phyloP scores from a whole-genome alignment of 345 rosid genomes.

The Citrus cavaleriei region DNA sequence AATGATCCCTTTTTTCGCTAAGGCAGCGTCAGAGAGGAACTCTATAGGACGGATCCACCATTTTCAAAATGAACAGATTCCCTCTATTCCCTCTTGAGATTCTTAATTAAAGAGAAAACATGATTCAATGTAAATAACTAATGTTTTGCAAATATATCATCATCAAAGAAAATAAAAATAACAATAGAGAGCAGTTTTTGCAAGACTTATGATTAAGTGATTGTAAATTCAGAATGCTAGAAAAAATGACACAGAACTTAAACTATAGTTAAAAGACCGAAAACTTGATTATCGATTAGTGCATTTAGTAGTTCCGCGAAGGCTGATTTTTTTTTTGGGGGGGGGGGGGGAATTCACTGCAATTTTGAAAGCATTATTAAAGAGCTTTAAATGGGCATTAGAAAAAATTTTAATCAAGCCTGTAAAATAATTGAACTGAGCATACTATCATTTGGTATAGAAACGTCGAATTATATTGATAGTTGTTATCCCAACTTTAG shows the following conservation, averaged over 20 bases:
- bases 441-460: background rate
- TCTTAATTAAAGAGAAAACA: conserved; percentile 10
- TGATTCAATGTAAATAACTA: background rate
- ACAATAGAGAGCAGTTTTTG: background rate
- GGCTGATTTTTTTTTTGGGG: no score
- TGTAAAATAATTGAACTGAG: background rate
- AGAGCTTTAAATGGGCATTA: background rate
- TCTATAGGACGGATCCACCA: conserved; percentile 40
- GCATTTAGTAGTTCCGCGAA: background rate
- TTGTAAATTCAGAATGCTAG: background rate
- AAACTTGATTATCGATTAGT: background rate
- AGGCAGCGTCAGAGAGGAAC: conserved; percentile 23
- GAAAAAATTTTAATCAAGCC: no score
- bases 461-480: background rate
- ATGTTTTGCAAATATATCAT: background rate
- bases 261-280: background rate
- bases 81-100: conserved; percentile 41
- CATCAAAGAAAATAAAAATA: background rate
- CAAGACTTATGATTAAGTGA: background rate
- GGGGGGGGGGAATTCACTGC: background rate
- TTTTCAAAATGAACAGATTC: conserved; percentile 40
- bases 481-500: background rate
- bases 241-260: background rate
- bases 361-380: background rate
- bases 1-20: background rate